Conservation (phyloP, 1,284 basidiomycete species). For the Mycena sp. region DNA sequence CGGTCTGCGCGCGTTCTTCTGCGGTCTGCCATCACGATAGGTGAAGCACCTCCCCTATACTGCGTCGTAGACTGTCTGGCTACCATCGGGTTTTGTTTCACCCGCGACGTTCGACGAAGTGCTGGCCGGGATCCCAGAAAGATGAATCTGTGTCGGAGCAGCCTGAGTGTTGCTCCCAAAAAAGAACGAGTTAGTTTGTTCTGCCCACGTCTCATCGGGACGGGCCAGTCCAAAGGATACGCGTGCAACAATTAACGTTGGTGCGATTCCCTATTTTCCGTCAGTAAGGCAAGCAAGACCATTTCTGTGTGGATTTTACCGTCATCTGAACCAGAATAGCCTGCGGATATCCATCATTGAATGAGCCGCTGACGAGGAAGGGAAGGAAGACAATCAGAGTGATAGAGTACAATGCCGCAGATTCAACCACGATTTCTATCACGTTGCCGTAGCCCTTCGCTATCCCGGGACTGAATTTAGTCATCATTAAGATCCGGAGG, state of each 20-base stretch:
- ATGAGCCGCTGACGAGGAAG: background rate
- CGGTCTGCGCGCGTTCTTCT: too few species aligned
- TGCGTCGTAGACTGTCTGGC: too few species aligned
- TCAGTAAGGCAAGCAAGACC: background rate
- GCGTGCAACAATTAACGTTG: conserved; percentile 16
- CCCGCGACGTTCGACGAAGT: too few species aligned
- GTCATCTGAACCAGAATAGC: conserved; percentile 14
- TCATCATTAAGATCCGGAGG: conserved; percentile 4
- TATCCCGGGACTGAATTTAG: background rate
- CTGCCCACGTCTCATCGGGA: background rate
- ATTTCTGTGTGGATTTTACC: background rate
- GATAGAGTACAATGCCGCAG: conserved; percentile 6
- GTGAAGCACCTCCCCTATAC: too few species aligned
- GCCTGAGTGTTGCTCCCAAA: too few species aligned
- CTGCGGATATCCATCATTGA: conserved; percentile 14
- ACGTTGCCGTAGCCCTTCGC: background rate
- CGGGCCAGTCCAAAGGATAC: conserved; percentile 3
- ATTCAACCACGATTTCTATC: conserved; percentile 17
- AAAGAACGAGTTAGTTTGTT: too few species aligned
- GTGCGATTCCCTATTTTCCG: conserved; percentile 11
- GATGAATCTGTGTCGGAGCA: too few species aligned
- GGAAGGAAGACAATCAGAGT: conserved; percentile 3
- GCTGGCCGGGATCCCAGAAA: too few species aligned
- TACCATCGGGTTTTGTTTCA: too few species aligned
- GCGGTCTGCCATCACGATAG: too few species aligned